Percentiles rank a stretch among this genome's conserved stretches.
Evolutionary conservation across 2,329 filamentous ascomycete species (phyloP).

Genomic region (Diaporthe sp.): DNA sequence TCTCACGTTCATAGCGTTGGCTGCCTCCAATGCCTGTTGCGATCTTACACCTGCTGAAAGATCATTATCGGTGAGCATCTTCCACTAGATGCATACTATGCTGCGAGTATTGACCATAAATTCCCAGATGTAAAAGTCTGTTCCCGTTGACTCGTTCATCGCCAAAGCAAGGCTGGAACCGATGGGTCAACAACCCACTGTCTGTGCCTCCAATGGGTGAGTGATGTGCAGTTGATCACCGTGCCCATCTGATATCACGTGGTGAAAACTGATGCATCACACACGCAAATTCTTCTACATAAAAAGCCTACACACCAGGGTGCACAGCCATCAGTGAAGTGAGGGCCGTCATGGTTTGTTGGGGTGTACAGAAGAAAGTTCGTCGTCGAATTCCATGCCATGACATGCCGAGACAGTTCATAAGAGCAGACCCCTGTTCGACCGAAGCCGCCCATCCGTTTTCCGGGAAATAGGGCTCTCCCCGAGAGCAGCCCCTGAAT

Average conservation of each 20-base stretch:
- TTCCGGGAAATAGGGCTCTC: slow-evolving; percentile 18
- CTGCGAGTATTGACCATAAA: background rate
- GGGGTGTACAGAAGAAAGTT: background rate
- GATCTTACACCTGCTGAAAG: background rate
- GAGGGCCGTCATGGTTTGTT: background rate
- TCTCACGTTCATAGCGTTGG: background rate
- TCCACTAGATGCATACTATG: background rate
- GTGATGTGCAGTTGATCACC: background rate
- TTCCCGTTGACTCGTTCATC: background rate
- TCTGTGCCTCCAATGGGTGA: background rate
- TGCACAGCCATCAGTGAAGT: slow-evolving; percentile 7
- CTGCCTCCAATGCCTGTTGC: background rate
- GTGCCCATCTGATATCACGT: background rate
- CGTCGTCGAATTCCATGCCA: background rate
- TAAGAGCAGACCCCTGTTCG: slow-evolving; percentile 6
- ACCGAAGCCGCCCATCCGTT: background rate
- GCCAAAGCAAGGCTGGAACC: background rate
- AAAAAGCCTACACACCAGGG: background rate
- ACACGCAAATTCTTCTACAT: background rate
- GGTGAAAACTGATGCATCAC: background rate
- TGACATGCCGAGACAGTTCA: background rate
- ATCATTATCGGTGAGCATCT: background rate
- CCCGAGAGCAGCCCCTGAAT: slow-evolving; percentile 24
- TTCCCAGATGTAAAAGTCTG: background rate
- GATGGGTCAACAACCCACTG: background rate